Evolutionary conservation across 176 grass and related monocot species (phyloP).

Genomic region (Areca catechu): DNA sequence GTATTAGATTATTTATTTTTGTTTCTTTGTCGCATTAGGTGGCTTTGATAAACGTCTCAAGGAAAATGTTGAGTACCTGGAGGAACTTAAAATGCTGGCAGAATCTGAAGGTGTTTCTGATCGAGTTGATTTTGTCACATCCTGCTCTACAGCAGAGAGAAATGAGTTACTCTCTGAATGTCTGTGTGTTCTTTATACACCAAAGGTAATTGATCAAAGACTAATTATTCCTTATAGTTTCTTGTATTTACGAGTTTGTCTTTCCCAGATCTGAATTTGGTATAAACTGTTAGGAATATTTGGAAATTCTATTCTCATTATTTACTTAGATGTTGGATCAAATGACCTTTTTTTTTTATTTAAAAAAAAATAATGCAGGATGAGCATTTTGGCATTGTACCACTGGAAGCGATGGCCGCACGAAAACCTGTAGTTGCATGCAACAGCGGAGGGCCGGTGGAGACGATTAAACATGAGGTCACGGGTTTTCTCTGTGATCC

Average conservation of each 20-base stretch:
- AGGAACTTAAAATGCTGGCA: slow-evolving; percentile 69
- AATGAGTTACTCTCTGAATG: slow-evolving; percentile 84
- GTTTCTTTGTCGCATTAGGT: slow-evolving; percentile 30
- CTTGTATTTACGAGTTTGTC: no score
- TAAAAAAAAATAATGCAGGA: slow-evolving; percentile 26
- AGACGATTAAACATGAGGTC: slow-evolving; percentile 63
- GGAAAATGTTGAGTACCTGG: slow-evolving; percentile 92
- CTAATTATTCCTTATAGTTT: no score
- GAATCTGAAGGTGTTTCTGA: slow-evolving; percentile 46
- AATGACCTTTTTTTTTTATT: slow-evolving; percentile 1
- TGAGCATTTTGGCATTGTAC: slow-evolving; percentile 96
- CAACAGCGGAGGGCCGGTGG: slow-evolving; percentile 81
- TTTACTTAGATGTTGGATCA: no score
- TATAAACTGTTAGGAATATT: no score
- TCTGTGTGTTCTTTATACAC: slow-evolving; percentile 90
- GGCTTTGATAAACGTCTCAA: slow-evolving; percentile 87
- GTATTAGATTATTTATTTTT: not conserved
- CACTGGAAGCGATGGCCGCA: slow-evolving; percentile 87
- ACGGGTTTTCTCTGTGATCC: slow-evolving; percentile 82
- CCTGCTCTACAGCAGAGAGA: slow-evolving; percentile 85
- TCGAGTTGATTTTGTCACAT: slow-evolving; percentile 70
- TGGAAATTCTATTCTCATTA: no score
- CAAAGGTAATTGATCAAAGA: slow-evolving; percentile 35
- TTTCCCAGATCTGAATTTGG: no score
- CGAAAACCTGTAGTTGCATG: slow-evolving; percentile 88